Conservation (phyloP, 2,329 filamentous ascomycete species). For the Xylaria sp. region DNA sequence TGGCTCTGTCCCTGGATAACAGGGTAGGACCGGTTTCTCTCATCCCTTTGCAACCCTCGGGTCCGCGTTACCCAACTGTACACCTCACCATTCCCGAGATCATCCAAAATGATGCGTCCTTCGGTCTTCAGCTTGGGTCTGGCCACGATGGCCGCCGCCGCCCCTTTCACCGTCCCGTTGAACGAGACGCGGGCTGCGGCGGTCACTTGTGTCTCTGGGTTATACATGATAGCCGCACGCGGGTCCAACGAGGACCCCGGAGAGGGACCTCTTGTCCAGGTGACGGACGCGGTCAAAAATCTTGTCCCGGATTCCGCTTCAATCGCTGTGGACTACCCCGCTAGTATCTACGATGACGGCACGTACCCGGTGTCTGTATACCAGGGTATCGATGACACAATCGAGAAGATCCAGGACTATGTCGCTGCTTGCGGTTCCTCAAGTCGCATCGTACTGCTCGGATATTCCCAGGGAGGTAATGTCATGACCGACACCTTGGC, state of each 20-base stretch:
- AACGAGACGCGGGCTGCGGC: neutral
- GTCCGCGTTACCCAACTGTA: neutral
- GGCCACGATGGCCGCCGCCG: constrained; percentile 18
- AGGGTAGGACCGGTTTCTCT: neutral
- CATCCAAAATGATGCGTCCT: constrained; percentile 15
- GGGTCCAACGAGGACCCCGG: constrained; percentile 23
- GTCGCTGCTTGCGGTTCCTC: constrained; percentile 23
- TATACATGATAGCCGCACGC: constrained; percentile 29
- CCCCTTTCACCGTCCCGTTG: neutral
- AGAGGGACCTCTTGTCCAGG: constrained; percentile 17
- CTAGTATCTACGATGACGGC: constrained; percentile 19
- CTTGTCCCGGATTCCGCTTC: constrained; percentile 17
- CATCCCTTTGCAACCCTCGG: neutral
- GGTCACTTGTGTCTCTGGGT: constrained; percentile 24
- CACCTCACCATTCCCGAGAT: neutral
- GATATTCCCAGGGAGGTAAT: constrained; percentile 29
- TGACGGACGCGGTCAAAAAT: constrained; percentile 16
- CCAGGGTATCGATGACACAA: constrained; percentile 19
- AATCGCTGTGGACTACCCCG: constrained; percentile 28
- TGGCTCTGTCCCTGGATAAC: neutral
- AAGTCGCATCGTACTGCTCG: constrained; percentile 21
- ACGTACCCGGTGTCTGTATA: constrained; percentile 23
- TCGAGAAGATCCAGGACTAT: constrained; percentile 16
- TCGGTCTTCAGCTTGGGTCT: constrained; percentile 11
- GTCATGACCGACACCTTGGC: constrained; percentile 27